Conservation (phyloP, 2,329 filamentous ascomycete genomes). For the Colletotrichum truncatum region DNA sequence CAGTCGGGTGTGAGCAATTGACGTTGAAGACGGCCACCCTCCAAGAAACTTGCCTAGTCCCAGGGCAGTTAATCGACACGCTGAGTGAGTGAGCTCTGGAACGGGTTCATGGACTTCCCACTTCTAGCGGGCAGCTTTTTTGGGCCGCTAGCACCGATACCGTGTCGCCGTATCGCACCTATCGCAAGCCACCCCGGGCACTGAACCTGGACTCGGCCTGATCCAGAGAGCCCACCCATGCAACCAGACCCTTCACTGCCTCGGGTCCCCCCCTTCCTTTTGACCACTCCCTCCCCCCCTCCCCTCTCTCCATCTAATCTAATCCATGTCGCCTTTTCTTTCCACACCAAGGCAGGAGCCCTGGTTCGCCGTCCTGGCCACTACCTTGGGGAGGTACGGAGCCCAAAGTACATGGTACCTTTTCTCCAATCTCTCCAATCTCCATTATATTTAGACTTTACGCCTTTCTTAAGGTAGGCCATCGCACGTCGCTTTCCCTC, state of each 20-base stretch:
- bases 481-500: not conserved
- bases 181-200: constrained; percentile 19
- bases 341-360: not conserved
- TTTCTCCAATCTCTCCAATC: constrained; percentile 19
- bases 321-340: constrained; percentile 13
- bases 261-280: constrained; percentile 2
- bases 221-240: constrained; percentile 10
- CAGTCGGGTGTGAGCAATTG: not conserved
- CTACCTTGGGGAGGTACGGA: no score
- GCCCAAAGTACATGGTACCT: not conserved
- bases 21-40: not conserved
- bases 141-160: not conserved
- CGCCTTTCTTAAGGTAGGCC: constrained; percentile 6
- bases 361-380: constrained; percentile 2
- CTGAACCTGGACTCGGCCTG: constrained; percentile 7
- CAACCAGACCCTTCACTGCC: constrained; percentile 25
- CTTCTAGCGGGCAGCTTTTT: no score
- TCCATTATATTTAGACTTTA: constrained; percentile 27
- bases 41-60: no score
- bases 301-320: constrained; percentile 14
- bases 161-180: constrained; percentile 10
- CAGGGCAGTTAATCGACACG: no score
- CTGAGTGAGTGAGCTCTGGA: no score
- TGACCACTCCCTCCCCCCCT: not conserved
- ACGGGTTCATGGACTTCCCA: not conserved